phyloP scores from a whole-genome alignment of 176 grass and related monocot species.

The Typha latifolia region DNA sequence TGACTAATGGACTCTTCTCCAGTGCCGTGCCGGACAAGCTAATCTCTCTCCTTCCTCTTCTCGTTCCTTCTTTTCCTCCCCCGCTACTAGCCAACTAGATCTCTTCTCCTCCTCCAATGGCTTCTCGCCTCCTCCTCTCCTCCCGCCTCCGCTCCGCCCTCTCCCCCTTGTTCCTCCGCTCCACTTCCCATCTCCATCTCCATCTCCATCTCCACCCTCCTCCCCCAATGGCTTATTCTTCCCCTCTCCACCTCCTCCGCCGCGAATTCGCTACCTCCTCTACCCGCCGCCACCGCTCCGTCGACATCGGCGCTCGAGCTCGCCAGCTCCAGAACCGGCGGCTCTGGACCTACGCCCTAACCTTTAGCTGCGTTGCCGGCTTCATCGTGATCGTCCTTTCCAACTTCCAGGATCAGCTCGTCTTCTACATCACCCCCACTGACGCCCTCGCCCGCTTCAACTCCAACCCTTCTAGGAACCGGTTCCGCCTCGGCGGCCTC shows the following conservation, averaged over 20 bases:
- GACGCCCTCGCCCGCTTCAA: slow-evolving; percentile 57
- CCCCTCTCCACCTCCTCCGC: neutral
- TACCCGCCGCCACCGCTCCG: slow-evolving; percentile 28
- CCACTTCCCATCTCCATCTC: slow-evolving; percentile 36
- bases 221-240: slow-evolving; percentile 1
- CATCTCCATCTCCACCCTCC: slow-evolving; percentile 21
- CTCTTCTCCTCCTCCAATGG: slow-evolving; percentile 15
- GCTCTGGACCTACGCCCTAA: slow-evolving; percentile 85
- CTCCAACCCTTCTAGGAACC: slow-evolving; percentile 44
- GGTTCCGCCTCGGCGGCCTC: slow-evolving; percentile 79
- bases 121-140: slow-evolving; percentile 33
- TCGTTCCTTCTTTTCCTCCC: neutral
- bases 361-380: slow-evolving; percentile 79
- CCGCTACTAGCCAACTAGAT: neutral
- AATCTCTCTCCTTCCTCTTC: neutral
- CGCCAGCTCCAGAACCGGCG: slow-evolving; percentile 84
- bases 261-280: neutral
- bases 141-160: neutral
- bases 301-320: slow-evolving; percentile 81
- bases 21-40: neutral
- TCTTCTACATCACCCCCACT: slow-evolving; percentile 87
- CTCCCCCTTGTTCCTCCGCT: slow-evolving; percentile 12
- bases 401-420: slow-evolving; percentile 93
- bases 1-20: neutral
- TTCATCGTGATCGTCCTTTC: slow-evolving; percentile 88